Percentiles rank a stretch among this genome's conserved stretches.
Evolutionary conservation across 495 filamentous ascomycete species (phyloP).

Genomic region (Neurospora sp.): DNA sequence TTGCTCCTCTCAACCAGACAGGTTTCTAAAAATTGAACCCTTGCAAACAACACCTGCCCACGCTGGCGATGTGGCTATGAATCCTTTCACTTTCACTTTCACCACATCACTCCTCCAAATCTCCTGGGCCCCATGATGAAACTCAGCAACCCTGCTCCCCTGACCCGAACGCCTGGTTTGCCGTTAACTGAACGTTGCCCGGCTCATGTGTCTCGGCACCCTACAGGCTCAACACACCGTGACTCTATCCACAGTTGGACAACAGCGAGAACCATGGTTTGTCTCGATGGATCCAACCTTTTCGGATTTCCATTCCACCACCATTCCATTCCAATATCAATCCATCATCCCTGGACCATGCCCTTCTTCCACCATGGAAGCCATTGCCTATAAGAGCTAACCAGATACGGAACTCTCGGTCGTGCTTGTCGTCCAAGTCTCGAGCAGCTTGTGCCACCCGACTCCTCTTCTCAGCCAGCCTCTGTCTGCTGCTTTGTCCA

Average conservation of each 20-base stretch:
- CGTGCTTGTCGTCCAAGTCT: conserved; percentile 7
- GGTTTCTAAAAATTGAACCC: neutral
- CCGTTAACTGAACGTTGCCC: neutral
- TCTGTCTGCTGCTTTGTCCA: conserved; percentile 5
- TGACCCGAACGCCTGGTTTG: neutral
- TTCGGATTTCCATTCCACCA: neutral
- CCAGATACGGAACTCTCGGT: conserved; percentile 9
- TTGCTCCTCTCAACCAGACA: neutral
- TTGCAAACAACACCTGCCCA: neutral
- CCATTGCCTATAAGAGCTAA: conserved; percentile 1
- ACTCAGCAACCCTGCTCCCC: neutral
- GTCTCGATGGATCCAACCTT: neutral
- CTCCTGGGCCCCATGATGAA: neutral
- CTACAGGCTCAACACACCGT: neutral
- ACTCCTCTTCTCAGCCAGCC: conserved; percentile 9
- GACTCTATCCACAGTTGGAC: neutral
- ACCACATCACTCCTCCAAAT: neutral
- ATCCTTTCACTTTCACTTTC: neutral
- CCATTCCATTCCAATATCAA: neutral
- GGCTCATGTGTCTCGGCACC: neutral
- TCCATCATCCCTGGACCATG: neutral
- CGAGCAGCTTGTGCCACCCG: conserved; percentile 2
- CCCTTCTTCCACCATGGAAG: neutral
- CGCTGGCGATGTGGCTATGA: neutral
- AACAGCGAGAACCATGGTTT: neutral